These are phyloP conservation scores for Torulaspora pretoriensis DNA, from an alignment of 1,139 yeast genomes.

Conservation along the genomic window DNA sequence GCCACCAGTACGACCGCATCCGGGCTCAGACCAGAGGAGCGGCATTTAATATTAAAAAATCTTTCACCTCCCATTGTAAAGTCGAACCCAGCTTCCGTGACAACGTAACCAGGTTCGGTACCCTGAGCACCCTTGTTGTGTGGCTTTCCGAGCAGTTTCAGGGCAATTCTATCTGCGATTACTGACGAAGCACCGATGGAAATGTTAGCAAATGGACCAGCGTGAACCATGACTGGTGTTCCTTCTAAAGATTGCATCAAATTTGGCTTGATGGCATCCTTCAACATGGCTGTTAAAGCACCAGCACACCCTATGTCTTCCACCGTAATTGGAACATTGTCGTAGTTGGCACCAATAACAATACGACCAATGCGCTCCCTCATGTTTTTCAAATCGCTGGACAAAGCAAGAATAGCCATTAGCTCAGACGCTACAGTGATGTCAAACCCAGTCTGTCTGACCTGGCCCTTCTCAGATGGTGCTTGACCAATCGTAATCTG, in stretches of 20 bases:
- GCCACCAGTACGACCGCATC: constrained; percentile 75
- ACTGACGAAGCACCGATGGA: constrained; percentile 83
- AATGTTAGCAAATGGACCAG: constrained; percentile 83
- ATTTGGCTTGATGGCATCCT: constrained; percentile 80
- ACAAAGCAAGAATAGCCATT: constrained; percentile 76
- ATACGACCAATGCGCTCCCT: constrained; percentile 66
- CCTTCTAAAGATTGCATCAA: constrained; percentile 84
- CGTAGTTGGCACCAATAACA: constrained; percentile 62
- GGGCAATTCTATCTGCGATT: constrained; percentile 69
- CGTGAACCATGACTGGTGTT: constrained; percentile 79
- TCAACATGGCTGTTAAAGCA: constrained; percentile 70
- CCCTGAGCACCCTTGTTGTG: constrained; percentile 46
- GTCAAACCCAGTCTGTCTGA: constrained; percentile 73
- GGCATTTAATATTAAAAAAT: constrained; percentile 73
- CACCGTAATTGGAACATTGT: constrained; percentile 66
- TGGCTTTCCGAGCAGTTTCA: constrained; percentile 53
- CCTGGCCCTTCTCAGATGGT: constrained; percentile 69
- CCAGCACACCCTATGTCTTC: constrained; percentile 81
- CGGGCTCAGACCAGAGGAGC: constrained; percentile 69
- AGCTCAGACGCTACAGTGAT: constrained; percentile 79
- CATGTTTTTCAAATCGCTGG: constrained; percentile 61
- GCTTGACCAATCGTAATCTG: constrained; percentile 74
- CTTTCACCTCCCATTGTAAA: constrained; percentile 90
- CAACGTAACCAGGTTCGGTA: constrained; percentile 56
- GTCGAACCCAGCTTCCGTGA: constrained; percentile 83